Evolutionary conservation across 2,329 filamentous ascomycete species (phyloP), one percentile per base, ranked within the genome.

Genomic region (Keithomyces neogunnii): DNA sequence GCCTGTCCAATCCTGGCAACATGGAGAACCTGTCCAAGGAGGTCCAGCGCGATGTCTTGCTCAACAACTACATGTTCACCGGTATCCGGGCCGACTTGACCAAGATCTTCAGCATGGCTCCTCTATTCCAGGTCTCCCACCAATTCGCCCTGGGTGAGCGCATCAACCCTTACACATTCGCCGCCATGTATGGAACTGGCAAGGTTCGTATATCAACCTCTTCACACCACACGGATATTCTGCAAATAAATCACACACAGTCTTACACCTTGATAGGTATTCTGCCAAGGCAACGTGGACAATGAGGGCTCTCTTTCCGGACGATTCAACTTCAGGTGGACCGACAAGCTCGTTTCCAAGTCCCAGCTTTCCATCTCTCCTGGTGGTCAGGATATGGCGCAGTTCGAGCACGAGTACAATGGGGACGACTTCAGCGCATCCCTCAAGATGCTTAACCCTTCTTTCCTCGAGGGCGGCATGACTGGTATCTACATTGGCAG

Each of bases 91-190:
- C 92, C 69, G 93, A 99, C 72, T 77, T 97, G 68, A 96, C 90
- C 68, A 97, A 96, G 79, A 85, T 89, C 66, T 95, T 97, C 74
- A 93, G 90, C 79, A 82, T 95, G 69, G 82, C 85, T 52, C 93
- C 93, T 53, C 76, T 97, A 60, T 99, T 99, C 79, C 92, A 97
- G 73, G 88, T 96, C 62, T 96, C 92, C 59, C 93, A 99, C 75
- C 89, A 93, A 62, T 93, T 99, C 70, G 86, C 92, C 51, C 89
- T 96, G 82, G 92, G 93, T 62, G 89, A 96, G 72, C 84, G 87
- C 60, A 78, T 95, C 69, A 91, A 91, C 68, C 93, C 93, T 38
- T 99, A 99, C 73, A 89, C 89, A 51, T 96, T 97, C 73, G 89
- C 90, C 60, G 89, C 88, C 58, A 82, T 99, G 65, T 96, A 93